Percentiles rank a stretch among this genome's conserved stretches.
phyloP scores from a whole-genome alignment of 176 grass and related monocot genomes.

The Tillandsia leiboldiana region DNA sequence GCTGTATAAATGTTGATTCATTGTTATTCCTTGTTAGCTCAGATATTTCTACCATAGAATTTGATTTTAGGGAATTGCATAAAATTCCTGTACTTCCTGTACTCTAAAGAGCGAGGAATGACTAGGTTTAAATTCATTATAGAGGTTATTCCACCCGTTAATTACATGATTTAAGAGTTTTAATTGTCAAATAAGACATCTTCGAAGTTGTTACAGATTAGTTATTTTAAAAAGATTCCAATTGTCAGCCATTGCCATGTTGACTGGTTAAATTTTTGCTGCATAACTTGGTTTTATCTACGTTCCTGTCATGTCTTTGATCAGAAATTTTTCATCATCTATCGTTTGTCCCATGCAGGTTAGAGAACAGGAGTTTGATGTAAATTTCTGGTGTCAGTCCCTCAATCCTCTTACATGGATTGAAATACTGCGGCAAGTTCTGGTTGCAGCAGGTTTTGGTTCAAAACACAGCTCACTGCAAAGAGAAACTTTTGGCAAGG shows the following conservation, averaged over 20 bases:
- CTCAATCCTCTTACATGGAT: constrained; percentile 95
- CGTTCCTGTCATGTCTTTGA: too few species aligned
- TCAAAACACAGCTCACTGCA: constrained; percentile 48
- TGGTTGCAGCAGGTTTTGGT: constrained; percentile 90
- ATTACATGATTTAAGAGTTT: not conserved
- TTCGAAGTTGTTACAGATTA: not conserved
- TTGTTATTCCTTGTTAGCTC: not conserved
- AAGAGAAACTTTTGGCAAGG: constrained; percentile 69
- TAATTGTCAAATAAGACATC: not conserved
- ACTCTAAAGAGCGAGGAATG: not conserved
- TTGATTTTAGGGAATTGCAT: not conserved
- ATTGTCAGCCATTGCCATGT: not conserved
- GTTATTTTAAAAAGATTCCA: not conserved
- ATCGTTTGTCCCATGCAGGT: constrained; percentile 46
- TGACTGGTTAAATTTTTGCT: too few species aligned
- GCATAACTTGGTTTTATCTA: too few species aligned
- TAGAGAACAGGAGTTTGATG: constrained; percentile 82
- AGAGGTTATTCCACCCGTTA: not conserved
- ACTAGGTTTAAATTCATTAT: not conserved
- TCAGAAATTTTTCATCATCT: not conserved
- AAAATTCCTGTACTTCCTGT: not conserved
- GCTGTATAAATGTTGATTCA: not conserved
- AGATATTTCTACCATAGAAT: not conserved
- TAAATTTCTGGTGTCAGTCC: constrained; percentile 52
- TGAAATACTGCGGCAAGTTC: constrained; percentile 88